Conservation (phyloP, 208 protist genomes). For the Trypanosoma conorhini region DNA sequence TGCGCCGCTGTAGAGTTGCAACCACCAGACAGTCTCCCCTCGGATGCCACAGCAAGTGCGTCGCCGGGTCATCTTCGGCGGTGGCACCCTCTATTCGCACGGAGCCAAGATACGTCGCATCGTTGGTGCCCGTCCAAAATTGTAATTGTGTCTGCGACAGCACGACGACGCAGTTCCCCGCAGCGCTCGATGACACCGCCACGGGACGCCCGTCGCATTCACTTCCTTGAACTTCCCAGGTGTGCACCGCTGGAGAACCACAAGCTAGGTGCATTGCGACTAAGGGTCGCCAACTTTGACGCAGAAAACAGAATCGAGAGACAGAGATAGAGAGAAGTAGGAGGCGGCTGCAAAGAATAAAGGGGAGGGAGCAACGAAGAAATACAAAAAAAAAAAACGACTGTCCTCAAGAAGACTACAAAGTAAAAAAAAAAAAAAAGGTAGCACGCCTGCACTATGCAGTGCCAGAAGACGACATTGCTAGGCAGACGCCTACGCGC, state of each 20-base stretch:
- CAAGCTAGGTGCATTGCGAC: conserved; percentile 16
- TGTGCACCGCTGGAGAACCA: conserved; percentile 17
- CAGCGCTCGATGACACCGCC: conserved; percentile 39
- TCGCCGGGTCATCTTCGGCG: conserved; percentile 46
- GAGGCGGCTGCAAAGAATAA: conserved; percentile 5
- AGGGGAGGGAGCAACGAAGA: not conserved
- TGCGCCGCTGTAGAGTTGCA: conserved; percentile 38
- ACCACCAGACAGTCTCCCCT: conserved; percentile 50
- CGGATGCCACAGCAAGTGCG: conserved; percentile 67
- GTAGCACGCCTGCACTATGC: not conserved
- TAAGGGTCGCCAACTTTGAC: not conserved
- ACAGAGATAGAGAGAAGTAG: conserved; percentile 4
- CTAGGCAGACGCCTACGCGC: not conserved
- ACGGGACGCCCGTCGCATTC: conserved; percentile 38
- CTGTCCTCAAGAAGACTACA: not conserved
- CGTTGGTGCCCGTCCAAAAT: conserved; percentile 46
- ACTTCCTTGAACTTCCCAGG: not conserved
- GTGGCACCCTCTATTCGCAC: conserved; percentile 36
- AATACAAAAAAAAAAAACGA: not conserved
- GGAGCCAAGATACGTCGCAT: conserved; percentile 45
- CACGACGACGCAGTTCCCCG: conserved; percentile 41
- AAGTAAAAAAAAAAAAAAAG: not conserved
- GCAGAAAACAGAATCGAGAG: conserved; percentile 13
- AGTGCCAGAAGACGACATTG: not conserved
- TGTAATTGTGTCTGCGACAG: conserved; percentile 59